phyloP scores from a whole-genome alignment of 2,329 filamentous ascomycete species.

The Colletotrichum salicis region DNA sequence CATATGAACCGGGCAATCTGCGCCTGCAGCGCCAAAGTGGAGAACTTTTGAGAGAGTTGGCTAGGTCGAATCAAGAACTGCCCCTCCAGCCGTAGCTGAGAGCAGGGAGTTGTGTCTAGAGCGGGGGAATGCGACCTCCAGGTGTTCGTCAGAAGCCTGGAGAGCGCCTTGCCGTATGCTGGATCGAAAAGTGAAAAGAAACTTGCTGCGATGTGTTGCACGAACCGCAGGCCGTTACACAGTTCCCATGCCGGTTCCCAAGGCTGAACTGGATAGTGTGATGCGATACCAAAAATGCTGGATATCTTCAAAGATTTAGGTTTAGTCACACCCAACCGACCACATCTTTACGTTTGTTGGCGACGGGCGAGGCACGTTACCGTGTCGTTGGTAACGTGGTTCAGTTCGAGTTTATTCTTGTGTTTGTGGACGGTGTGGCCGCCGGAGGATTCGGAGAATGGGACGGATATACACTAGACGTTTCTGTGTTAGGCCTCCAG shows the following conservation, averaged over 20 bases:
- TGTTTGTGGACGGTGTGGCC: not conserved
- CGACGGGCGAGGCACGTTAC: not conserved
- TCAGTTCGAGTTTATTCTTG: not conserved
- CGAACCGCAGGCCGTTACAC: not conserved
- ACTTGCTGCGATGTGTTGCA: not conserved
- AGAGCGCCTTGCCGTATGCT: not conserved
- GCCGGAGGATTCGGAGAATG: not conserved
- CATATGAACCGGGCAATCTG: not conserved
- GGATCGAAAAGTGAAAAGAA: not conserved
- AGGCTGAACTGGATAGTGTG: constrained; percentile 10
- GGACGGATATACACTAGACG: constrained; percentile 2
- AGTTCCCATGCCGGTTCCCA: not conserved
- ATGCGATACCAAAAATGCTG: not conserved
- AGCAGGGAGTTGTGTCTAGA: not conserved
- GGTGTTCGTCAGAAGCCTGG: no score
- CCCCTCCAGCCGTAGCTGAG: constrained; percentile 18
- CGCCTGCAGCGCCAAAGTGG: not conserved
- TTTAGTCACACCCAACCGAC: not conserved
- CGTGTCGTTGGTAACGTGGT: constrained; percentile 5
- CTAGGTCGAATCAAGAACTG: not conserved
- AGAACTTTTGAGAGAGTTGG: not conserved
- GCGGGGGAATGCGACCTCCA: not conserved
- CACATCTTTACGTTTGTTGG: not conserved
- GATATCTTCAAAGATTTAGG: not conserved
- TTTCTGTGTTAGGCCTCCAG: not conserved